phyloP scores from a whole-genome alignment of 1,139 yeast genomes.

The Magnusiomyces suaveolens region DNA sequence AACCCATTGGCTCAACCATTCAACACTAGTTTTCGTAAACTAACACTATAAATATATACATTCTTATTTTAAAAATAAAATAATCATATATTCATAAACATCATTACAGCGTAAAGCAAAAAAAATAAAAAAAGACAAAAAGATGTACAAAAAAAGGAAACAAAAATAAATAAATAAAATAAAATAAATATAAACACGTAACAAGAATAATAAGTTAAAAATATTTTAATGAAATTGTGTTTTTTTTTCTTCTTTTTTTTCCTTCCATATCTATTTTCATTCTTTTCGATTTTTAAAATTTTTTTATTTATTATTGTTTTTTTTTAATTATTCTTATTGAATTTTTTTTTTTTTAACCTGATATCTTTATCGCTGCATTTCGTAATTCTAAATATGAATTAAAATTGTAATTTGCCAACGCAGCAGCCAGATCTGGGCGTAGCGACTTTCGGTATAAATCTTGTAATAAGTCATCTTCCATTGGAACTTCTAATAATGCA shows the following conservation, averaged over 20 bases:
- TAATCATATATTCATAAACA: no score
- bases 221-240: no score
- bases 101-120: not conserved
- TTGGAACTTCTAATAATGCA: conserved; percentile 7
- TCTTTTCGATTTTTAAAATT: no score
- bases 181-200: no score
- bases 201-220: not conserved
- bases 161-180: no score
- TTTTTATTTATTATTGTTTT: not conserved
- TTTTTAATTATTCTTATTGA: not conserved
- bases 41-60: no score
- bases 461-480: conserved; percentile 11
- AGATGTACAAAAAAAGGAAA: no score
- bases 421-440: not conserved
- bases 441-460: conserved; percentile 11
- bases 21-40: no score
- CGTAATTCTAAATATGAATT: conserved; percentile 4
- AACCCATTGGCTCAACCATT: no score
- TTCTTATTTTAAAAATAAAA: no score
- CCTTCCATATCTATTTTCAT: not conserved
- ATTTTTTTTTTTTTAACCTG: not conserved
- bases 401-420: conserved; percentile 3
- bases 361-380: conserved; percentile 2
- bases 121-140: no score
- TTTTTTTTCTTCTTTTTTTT: no score